A percentile compares a stretch with the other conserved stretches of the same genome.
phyloP scores from a whole-genome alignment of 495 filamentous ascomycete species.

The Annulohypoxylon maeteangense region DNA sequence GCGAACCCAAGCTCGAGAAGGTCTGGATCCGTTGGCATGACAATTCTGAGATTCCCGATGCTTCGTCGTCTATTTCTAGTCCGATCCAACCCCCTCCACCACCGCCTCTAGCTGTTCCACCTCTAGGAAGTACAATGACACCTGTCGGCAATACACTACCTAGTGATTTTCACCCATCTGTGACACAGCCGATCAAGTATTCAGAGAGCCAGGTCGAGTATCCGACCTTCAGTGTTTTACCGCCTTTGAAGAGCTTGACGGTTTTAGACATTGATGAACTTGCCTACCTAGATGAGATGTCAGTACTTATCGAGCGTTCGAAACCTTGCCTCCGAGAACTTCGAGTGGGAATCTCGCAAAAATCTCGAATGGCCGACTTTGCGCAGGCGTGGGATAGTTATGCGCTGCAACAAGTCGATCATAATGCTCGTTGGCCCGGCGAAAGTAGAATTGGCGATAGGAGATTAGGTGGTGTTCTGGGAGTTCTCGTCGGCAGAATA shows the following conservation, averaged over 20 bases:
- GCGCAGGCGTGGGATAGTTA: constrained; percentile 69
- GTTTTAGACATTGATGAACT: constrained; percentile 92
- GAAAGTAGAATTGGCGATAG: constrained; percentile 59
- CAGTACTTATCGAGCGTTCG: constrained; percentile 79
- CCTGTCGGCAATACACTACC: constrained; percentile 56
- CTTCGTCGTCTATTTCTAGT: constrained; percentile 40
- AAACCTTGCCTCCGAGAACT: constrained; percentile 75
- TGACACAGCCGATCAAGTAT: constrained; percentile 49
- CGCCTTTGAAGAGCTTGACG: constrained; percentile 80
- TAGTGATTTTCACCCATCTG: constrained; percentile 39
- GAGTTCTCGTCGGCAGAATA: constrained; percentile 73
- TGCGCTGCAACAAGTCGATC: constrained; percentile 67
- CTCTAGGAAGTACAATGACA: constrained; percentile 55
- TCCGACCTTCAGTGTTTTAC: constrained; percentile 86
- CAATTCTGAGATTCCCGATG: constrained; percentile 62
- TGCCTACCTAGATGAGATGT: constrained; percentile 89
- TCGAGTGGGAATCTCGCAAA: constrained; percentile 77
- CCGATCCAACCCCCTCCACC: constrained; percentile 44
- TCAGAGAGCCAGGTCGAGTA: constrained; percentile 71
- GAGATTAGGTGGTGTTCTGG: constrained; percentile 75
- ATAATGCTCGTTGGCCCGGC: constrained; percentile 61
- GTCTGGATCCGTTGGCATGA: constrained; percentile 95
- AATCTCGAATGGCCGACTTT: constrained; percentile 67
- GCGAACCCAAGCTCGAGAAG: constrained; percentile 75
- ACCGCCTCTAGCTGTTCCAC: constrained; percentile 47